Base-by-base conservation (phyloP, 2,329 filamentous ascomycete genomes). In the Grosmannia huntii region DNA sequence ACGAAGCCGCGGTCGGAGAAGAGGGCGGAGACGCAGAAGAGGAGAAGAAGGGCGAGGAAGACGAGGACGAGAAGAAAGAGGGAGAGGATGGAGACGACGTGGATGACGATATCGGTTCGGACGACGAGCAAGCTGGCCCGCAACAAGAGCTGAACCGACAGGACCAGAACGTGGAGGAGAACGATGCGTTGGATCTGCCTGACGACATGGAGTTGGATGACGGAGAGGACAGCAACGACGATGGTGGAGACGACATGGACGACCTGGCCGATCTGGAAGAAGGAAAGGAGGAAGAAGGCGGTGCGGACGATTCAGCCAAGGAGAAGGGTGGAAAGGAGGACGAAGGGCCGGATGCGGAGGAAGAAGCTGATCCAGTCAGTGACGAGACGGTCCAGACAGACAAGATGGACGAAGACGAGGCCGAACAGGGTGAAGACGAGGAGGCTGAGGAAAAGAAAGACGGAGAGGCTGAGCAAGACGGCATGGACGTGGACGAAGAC, bases 191-290 rank as follows among this genome's bases (percentile, higher is more conserved):
- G 60, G 90, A 91, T 52, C 76, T 96, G 25, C 90, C 90, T 0
- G 90, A 96, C 49, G 89, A 96, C 63, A 86, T 96, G 77, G 85
- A 95, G 59, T 79, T 96, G 76, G 85, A 95, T 58, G 80, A 88
- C 31, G 80, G 82, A 36, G 75, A 81, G 31, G 76, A 79, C n/a
- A 80, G 80, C 5, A 74, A 72, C 33, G 72, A 74, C 14, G 79
- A 77, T 16, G 77, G 77, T 44, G 50, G 14, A 2, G 81, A 84
- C 61, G 76, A 79, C 21, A 68, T 86, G 54, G 80, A 84, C 59
- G 75, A 83, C 57, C 53, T 60, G 10, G 33, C 33, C 2, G 59
- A 80, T 56, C 76, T 81, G 65, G 86, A 96, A 67, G 84, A 89
- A 64, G 84, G 95, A 60, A 84, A 85, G 2, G 76, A 96, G 58